Base-by-base conservation (phyloP, 1,284 basidiomycete species). In the Hortiboletus rubellus region DNA sequence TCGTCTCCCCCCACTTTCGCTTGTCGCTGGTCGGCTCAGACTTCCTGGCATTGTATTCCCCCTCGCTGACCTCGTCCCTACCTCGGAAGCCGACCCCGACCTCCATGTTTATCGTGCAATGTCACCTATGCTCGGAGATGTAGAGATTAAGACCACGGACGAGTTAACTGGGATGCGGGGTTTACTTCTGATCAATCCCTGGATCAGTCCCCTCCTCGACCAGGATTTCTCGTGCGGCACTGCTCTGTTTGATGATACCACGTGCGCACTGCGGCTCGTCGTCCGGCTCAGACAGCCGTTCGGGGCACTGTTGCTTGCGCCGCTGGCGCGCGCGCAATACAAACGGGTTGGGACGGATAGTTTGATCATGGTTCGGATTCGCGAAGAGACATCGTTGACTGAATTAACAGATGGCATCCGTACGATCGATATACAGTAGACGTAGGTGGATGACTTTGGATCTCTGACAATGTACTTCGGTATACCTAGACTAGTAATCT, bases 31-130 rank as follows among this genome's bases (percentile, higher is more conserved):
- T 36, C 58, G 51, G 46, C 30, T 61, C 3, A 24, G 46, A 18
- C 55, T 62, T 17, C 44, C 60, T 3, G 55, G 50, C 3, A 34
- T 63, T 24, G 40, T 46, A 7, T 63, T 46, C 15, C 36, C 8
- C 2, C 15, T 65, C 30, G n/a, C n/a, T 1, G n/a, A 50, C 3
- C 8, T 62, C 4, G 11, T 31, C n/a, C 7, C 24, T 3, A 8
- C 2, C 6, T 17, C 46, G 6, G 49, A 27, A 1, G 31, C 6
- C 0, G 43, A 24, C n/a, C 18, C 38, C 1, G n/a, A 33, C 2
- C n/a, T n/a, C n/a, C n/a, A n/a, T 15, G 18, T 3, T 10, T 63
- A 63, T 38, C 52, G 6, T 7, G 55, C 50, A 24, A 53, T 30
- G 15, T 34, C 60, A 1, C 0, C 37, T 8, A 36, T n/a, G 6